Percentiles rank a stretch among this genome's conserved stretches.
Conservation (phyloP, 1,284 basidiomycete species). For the Trichosporon inkin region DNA sequence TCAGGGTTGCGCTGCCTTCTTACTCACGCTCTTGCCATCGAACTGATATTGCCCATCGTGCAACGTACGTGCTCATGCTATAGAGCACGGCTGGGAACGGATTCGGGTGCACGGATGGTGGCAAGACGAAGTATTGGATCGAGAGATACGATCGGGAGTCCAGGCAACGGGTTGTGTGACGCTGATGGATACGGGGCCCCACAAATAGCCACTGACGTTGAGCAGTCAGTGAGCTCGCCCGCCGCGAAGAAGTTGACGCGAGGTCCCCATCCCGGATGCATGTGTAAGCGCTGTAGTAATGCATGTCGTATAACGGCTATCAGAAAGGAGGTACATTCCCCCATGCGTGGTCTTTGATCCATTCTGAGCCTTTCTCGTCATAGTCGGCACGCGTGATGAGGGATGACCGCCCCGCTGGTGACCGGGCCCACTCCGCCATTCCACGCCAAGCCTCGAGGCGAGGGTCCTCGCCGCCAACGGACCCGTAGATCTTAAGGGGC, state of each 20-base stretch:
- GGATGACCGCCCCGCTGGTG: conserved; percentile 58
- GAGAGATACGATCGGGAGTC: background rate
- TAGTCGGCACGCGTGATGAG: conserved; percentile 75
- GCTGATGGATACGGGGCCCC: background rate
- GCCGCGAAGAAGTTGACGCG: too few relatives aligned
- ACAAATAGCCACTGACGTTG: background rate
- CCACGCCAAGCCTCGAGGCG: conserved; percentile 82
- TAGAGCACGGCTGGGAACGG: background rate
- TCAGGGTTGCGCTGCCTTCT: background rate
- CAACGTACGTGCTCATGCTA: background rate
- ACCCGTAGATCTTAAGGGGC: conserved; percentile 61
- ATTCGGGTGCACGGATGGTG: background rate
- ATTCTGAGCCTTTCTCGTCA: conserved; percentile 83
- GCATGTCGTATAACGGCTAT: background rate
- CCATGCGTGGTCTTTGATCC: conserved; percentile 55
- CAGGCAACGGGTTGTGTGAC: background rate
- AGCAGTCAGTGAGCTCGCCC: too few relatives aligned
- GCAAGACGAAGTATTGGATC: background rate
- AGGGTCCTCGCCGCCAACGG: conserved; percentile 56
- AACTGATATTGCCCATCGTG: conserved; percentile 47
- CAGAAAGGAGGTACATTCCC: conserved; percentile 45
- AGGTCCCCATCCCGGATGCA: too few relatives aligned
- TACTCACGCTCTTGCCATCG: conserved; percentile 50
- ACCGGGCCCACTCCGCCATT: conserved; percentile 76
- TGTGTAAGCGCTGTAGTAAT: background rate